Conservation (phyloP, 441 rosid genomes). For the Theobroma grandiflorum region DNA sequence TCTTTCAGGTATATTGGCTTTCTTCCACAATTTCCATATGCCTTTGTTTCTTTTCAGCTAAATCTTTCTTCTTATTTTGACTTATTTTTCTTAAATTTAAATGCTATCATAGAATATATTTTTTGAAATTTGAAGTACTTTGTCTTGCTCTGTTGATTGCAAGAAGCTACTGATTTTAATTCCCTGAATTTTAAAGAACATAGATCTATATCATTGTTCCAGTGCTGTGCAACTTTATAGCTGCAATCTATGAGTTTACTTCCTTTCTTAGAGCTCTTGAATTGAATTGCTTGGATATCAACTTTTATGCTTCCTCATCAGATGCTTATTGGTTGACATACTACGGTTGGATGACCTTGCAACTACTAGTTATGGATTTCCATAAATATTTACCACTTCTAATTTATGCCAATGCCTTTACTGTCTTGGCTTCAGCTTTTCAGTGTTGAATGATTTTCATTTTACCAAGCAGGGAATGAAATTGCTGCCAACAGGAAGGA, state of each 20-base stretch:
- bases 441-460: neutral
- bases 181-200: slow-evolving; percentile 1
- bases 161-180: neutral
- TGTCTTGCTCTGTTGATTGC: neutral
- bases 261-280: neutral
- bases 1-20: slow-evolving; percentile 70
- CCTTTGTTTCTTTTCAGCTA: neutral
- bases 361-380: slow-evolving; percentile 2
- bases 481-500: slow-evolving; percentile 85
- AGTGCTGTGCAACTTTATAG: neutral
- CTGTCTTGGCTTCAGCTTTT: neutral
- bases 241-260: neutral
- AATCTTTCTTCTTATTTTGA: neutral
- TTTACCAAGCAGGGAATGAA: slow-evolving; percentile 77
- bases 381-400: neutral
- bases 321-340: neutral
- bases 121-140: neutral
- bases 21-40: neutral
- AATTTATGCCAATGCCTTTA: neutral
- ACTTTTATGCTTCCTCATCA: neutral
- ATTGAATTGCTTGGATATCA: neutral
- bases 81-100: neutral
- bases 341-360: slow-evolving; percentile 1
- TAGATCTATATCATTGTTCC: neutral
- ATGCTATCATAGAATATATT: neutral